Conservation (phyloP, 208 protist genomes). For the Acanthamoeba quina region DNA sequence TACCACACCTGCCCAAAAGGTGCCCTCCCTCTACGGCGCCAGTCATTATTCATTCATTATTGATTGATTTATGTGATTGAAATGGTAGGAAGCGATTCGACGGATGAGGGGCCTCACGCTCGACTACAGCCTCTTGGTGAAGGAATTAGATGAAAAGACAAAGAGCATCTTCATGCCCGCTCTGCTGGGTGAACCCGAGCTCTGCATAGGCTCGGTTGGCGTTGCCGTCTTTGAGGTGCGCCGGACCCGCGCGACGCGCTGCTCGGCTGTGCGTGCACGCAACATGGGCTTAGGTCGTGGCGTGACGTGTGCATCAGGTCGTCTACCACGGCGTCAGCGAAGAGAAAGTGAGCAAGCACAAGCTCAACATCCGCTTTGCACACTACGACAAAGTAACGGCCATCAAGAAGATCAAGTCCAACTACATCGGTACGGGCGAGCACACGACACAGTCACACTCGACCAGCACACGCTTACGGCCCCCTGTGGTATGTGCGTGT, state of each 20-base stretch:
- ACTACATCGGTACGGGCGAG: constrained; percentile 62
- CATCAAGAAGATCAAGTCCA: constrained; percentile 75
- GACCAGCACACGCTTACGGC: too few relatives aligned
- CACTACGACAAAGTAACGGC: constrained; percentile 34
- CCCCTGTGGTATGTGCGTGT: too few relatives aligned
- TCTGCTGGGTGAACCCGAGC: neutral
- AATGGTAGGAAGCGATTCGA: neutral
- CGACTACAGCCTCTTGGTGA: neutral
- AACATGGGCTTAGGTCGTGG: too few relatives aligned
- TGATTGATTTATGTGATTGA: neutral
- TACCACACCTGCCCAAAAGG: constrained; percentile 23
- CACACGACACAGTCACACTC: neutral
- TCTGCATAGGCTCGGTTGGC: constrained; percentile 18
- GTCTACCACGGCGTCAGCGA: neutral
- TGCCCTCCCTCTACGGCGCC: too few relatives aligned
- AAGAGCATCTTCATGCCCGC: neutral
- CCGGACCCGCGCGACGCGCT: neutral
- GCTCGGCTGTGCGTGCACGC: neutral
- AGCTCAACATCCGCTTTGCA: constrained; percentile 62
- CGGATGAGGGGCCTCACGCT: constrained; percentile 3
- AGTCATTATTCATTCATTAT: too few relatives aligned
- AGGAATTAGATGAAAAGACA: neutral
- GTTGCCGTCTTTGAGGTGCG: constrained; percentile 31
- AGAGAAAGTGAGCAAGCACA: neutral
- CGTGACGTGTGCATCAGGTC: neutral